Conservation (phyloP, 345 rosid genomes). For the Alliaria petiolata region DNA sequence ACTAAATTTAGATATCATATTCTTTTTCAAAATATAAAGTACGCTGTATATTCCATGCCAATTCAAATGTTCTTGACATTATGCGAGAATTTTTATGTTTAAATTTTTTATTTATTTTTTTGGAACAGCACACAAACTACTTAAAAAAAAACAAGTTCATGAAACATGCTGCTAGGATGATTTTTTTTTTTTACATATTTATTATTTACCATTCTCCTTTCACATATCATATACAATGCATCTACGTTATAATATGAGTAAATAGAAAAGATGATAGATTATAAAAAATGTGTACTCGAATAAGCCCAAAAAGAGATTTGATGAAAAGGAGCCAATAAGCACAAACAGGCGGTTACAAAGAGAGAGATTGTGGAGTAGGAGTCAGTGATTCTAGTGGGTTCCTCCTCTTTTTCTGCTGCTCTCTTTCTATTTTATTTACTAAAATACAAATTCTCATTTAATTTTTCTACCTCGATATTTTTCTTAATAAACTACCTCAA, state of each 20-base stretch:
- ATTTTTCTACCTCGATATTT: neutral
- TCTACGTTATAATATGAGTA: neutral
- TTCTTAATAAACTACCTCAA: neutral
- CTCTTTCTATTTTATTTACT: constrained; percentile 13
- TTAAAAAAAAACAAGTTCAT: neutral
- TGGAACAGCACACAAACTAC: constrained; percentile 1
- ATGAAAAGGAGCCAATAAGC: constrained; percentile 56
- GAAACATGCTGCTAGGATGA: constrained; percentile 18
- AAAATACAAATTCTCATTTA: constrained; percentile 29
- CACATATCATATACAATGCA: constrained; percentile 7
- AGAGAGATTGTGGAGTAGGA: constrained; percentile 61
- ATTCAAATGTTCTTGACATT: constrained; percentile 14
- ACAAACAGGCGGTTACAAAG: constrained; percentile 76
- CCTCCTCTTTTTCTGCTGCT: constrained; percentile 55
- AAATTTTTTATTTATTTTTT: neutral
- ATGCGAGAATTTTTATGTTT: neutral
- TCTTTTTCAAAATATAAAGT: neutral
- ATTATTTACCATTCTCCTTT: constrained; percentile 32
- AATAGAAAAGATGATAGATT: neutral
- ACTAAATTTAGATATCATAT: neutral
- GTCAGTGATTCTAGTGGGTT: constrained; percentile 72
- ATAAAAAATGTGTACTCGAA: constrained; percentile 24
- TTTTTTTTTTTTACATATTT: constrained; percentile 1
- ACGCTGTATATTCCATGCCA: constrained; percentile 14
- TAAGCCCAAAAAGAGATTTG: constrained; percentile 36